Base-by-base conservation (phyloP, 768 basidiomycete species). In the Hirschioporus abietinus region DNA sequence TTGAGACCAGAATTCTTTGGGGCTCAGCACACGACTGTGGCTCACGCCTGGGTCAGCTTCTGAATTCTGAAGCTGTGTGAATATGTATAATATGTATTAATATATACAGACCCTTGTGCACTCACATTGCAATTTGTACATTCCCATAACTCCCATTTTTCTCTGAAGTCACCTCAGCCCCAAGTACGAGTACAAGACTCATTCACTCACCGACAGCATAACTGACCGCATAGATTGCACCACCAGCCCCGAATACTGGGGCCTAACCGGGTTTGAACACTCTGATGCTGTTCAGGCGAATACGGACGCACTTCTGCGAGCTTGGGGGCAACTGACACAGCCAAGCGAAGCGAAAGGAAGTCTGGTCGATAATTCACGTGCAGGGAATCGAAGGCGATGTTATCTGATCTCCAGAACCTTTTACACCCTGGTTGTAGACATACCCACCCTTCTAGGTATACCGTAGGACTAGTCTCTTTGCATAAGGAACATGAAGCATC, bases 81-180 rank as follows among this genome's bases (percentile, higher is more conserved):
- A 35, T 58, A 23, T 35, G 25, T 35, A 20, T 12, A 18, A 20
- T 9, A n/a, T n/a, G n/a, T n/a, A n/a, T n/a, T n/a, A 68, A 72
- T 17, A 57, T 74, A 91, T 90, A 20, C 78, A 70, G 72, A 90
- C 92, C 65, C 79, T 71, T 35, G 79, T 75, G 71, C 92, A 94
- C 73, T 90, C 83, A 52, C 91, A 20, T 78, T 71, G 72, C 91
- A 93, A 66, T 79, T 71, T 35, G 79, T 75, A 71, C 92, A 94
- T 73, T 90, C 83, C 85, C 90, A 92, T 63, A 82, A 72, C 72
- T 90, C 84, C 91, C 91, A 92, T 75, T 88, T 88, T 64, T 74
- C 87, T 70, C 92, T 93, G 66, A 30, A 58, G 60, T 10, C n/a
- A 62, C 23, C 61, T 58, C 36, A 34, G 57, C 63, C 63, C 57